phyloP scores from a whole-genome alignment of 2,329 filamentous ascomycete species.

The Paecilomyces dactylethromorphus region DNA sequence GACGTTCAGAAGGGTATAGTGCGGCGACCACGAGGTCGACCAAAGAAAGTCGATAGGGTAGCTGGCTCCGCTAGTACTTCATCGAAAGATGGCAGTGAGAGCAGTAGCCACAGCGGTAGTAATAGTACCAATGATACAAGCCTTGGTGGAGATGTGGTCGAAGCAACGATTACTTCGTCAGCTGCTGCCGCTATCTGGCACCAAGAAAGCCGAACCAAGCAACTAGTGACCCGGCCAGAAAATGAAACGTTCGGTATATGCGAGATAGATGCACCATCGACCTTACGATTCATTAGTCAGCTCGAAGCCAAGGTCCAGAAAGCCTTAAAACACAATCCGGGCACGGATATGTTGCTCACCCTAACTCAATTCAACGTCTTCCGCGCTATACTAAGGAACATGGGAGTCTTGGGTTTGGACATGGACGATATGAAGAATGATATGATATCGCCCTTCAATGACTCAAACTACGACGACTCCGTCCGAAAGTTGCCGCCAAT shows the following conservation, averaged over 20 bases:
- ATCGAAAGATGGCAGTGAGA: not conserved
- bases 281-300: not conserved
- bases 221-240: not conserved
- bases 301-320: not conserved
- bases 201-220: not conserved
- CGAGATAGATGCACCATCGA: not conserved
- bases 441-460: not conserved
- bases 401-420: conserved; percentile 9
- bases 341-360: conserved; percentile 14
- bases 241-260: not conserved
- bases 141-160: not conserved
- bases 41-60: not conserved
- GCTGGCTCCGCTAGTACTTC: not conserved
- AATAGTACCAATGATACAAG: not conserved
- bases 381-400: conserved; percentile 13
- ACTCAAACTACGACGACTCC: not conserved
- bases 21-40: not conserved
- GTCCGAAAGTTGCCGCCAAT: conserved; percentile 9
- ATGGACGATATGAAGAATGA: conserved; percentile 1
- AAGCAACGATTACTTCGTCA: not conserved
- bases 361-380: conserved; percentile 19
- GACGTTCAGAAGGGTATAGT: not conserved
- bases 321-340: not conserved
- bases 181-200: not conserved
- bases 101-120: not conserved